Evolutionary conservation across 2,329 filamentous ascomycete species (phyloP), one percentile per base, ranked within the genome.

Genomic region (Helotiales sp.): DNA sequence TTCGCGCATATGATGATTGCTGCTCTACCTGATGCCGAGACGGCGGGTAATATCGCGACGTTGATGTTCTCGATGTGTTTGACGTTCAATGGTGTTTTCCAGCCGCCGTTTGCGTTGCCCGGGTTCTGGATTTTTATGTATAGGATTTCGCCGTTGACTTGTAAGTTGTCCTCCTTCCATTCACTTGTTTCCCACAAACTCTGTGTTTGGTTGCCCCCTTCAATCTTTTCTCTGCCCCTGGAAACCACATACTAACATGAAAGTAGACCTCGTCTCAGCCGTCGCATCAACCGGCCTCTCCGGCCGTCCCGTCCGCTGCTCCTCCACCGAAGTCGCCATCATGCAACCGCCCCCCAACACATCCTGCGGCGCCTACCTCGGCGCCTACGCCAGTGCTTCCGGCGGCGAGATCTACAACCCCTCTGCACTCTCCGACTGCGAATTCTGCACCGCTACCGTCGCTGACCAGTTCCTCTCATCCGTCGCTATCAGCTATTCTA

Each of bases 111-210:
- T 2, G 78, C 80, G 0, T 84, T 96, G 22, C 91, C 92, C 0
- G 82, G 87, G 2, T 94, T 94, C 83, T 95, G 92, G 91, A 89
- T 91, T 72, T 93, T 93, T 82, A 93, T 93, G 90, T 95, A 95
- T 79, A 87, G 91, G 45, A 82, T 93, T 60, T 93, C 90, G 6
- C 76, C 76, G 54, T 34, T 77, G 22, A 77, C 73, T 47, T 76
- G 75, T 76, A 82, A 71, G 74, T 63, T 58, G 24, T 13, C 13
- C 6, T 49, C 15, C 34, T 34, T 37, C 7, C 54, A 15, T 52
- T 32, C 7, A 8, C 11, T 7, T 5, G n/a, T n/a, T n/a, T n/a
- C n/a, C n/a, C n/a, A n/a, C n/a, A n/a, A n/a, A n/a, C n/a, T n/a
- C n/a, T n/a, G n/a, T n/a, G n/a, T n/a, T n/a, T n/a, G n/a, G n/a